These are phyloP conservation scores for Cicer judaicum DNA, from an alignment of 306 rosid species.

Conservation along the genomic window DNA sequence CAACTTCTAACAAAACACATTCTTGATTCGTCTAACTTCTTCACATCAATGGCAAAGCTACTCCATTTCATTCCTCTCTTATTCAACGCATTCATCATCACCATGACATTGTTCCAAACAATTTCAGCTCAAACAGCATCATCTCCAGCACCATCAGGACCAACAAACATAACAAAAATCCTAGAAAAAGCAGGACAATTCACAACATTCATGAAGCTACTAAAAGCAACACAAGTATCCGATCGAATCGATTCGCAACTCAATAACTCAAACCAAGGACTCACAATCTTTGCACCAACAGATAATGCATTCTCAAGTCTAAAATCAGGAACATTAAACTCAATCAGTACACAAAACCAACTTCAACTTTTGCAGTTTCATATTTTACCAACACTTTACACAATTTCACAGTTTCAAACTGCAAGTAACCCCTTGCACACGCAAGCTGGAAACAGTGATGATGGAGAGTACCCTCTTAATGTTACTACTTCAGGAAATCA, in stretches of 20 bases:
- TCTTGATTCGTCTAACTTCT: slow-evolving; percentile 6
- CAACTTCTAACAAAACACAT: slow-evolving; percentile 10
- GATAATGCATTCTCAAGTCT: slow-evolving; percentile 76
- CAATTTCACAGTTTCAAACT: slow-evolving; percentile 81
- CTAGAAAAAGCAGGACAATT: slow-evolving; percentile 90
- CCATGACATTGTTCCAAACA: slow-evolving; percentile 24
- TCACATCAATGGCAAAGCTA: slow-evolving; percentile 45
- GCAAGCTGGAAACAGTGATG: slow-evolving; percentile 79
- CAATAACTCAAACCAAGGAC: slow-evolving; percentile 81
- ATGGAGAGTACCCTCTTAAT: slow-evolving; percentile 77
- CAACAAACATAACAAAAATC: slow-evolving; percentile 67
- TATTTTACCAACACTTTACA: slow-evolving; percentile 62
- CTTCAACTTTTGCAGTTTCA: slow-evolving; percentile 77
- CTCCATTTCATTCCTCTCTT: slow-evolving; percentile 33
- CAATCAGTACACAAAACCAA: slow-evolving; percentile 73
- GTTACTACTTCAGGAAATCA: slow-evolving; percentile 88
- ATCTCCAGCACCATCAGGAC: slow-evolving; percentile 70
- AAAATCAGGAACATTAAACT: slow-evolving; percentile 72
- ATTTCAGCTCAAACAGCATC: slow-evolving; percentile 55
- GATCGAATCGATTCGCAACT: slow-evolving; percentile 82
- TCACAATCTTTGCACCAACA: slow-evolving; percentile 89
- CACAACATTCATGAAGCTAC: slow-evolving; percentile 77
- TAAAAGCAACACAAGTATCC: slow-evolving; percentile 62
- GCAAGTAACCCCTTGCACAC: slow-evolving; percentile 82
- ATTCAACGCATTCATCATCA: slow-evolving; percentile 1